These are phyloP conservation scores for Senna siamea DNA, from an alignment of 306 rosid species.

Conservation along the genomic window DNA sequence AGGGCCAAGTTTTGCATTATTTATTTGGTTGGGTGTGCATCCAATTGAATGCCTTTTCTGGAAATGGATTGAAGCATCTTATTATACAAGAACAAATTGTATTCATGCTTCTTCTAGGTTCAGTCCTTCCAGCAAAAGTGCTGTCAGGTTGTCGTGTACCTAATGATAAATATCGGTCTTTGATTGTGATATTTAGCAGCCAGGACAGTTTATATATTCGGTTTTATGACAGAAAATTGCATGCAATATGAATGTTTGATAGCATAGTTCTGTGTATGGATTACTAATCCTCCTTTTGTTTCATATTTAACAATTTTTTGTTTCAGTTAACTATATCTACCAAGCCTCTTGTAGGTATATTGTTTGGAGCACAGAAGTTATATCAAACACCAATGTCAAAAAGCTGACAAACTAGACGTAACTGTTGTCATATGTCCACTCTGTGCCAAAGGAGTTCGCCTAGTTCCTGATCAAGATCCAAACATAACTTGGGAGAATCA, in stretches of 20 bases:
- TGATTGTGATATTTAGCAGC: not conserved
- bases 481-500: slow-evolving; percentile 80
- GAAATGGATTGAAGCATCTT: not conserved
- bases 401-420: slow-evolving; percentile 57
- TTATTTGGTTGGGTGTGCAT: not conserved
- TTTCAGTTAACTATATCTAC: slow-evolving; percentile 3
- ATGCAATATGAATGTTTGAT: not conserved
- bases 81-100: slow-evolving; percentile 2
- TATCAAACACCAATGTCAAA: slow-evolving; percentile 62
- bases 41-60: not conserved
- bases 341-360: slow-evolving; percentile 52
- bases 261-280: not conserved
- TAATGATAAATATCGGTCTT: not conserved
- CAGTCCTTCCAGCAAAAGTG: slow-evolving; percentile 7
- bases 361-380: slow-evolving; percentile 81
- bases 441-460: slow-evolving; percentile 75
- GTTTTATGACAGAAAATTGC: slow-evolving; percentile 3
- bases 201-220: slow-evolving; percentile 3
- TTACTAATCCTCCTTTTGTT: not conserved
- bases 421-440: slow-evolving; percentile 80
- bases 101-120: slow-evolving; percentile 6
- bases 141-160: not conserved
- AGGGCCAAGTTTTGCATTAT: not conserved
- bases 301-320: not conserved
- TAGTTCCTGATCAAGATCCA: slow-evolving; percentile 73